Conservation (phyloP, 305 asterid genomes). For the Fraxinus dipetala region DNA sequence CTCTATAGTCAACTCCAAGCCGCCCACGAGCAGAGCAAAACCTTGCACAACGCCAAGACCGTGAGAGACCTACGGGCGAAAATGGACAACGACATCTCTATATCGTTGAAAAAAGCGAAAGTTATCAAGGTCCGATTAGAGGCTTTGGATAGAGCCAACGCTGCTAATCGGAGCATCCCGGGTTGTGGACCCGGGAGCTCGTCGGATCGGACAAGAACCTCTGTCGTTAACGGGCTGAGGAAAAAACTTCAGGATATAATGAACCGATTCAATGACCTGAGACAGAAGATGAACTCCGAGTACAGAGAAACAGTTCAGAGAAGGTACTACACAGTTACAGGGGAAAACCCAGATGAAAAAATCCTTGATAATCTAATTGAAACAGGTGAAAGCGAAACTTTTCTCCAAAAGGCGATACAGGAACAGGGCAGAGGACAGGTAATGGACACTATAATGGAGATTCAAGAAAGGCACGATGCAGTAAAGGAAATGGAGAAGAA, state of each 20-base stretch:
- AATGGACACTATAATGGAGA: constrained; percentile 58
- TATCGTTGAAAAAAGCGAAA: constrained; percentile 40
- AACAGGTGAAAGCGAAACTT: constrained; percentile 58
- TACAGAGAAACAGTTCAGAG: constrained; percentile 57
- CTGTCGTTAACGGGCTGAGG: constrained; percentile 52
- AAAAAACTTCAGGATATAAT: constrained; percentile 50
- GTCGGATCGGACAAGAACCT: constrained; percentile 41
- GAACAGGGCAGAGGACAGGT: constrained; percentile 64
- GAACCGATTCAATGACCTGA: constrained; percentile 49
- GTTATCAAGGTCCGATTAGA: constrained; percentile 39
- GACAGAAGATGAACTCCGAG: constrained; percentile 48
- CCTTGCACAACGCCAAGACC: constrained; percentile 69
- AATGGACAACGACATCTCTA: constrained; percentile 63
- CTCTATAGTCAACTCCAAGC: constrained; percentile 53
- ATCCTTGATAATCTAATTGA: constrained; percentile 40
- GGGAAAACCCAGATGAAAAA: constrained; percentile 53
- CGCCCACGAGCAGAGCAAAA: constrained; percentile 76
- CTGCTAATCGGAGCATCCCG: constrained; percentile 36
- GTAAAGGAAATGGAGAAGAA: constrained; percentile 55
- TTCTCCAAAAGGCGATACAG: constrained; percentile 61
- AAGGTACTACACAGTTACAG: constrained; percentile 54
- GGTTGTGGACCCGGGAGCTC: constrained; percentile 55
- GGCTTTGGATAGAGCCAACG: constrained; percentile 42
- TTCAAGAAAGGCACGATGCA: constrained; percentile 60
- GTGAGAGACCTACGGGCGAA: constrained; percentile 68